Conservation (phyloP, 2,329 filamentous ascomycete species). For the Trichoderma sp. region DNA sequence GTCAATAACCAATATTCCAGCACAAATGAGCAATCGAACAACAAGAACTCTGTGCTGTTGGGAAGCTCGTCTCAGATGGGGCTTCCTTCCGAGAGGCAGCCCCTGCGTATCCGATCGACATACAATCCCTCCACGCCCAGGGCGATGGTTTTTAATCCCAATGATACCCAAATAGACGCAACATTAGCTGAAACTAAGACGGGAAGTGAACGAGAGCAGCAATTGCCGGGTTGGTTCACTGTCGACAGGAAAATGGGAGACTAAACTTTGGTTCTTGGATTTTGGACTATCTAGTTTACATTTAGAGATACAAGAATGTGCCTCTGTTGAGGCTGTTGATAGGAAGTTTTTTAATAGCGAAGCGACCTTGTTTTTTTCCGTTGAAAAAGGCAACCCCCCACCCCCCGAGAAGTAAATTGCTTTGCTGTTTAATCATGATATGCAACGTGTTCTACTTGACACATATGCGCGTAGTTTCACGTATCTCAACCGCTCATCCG, state of each 20-base stretch:
- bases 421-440: no score
- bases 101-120: not conserved
- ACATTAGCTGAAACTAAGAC: not conserved
- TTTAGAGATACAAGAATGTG: no score
- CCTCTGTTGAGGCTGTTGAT: not conserved
- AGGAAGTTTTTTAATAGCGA: not conserved
- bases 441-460: not conserved
- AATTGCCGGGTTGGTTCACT: not conserved
- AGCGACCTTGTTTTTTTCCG: not conserved
- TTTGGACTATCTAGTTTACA: not conserved
- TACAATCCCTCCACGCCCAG: slow-evolving; percentile 40
- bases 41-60: not conserved
- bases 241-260: not conserved
- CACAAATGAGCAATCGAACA: not conserved
- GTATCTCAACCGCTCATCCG: no score
- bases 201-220: not conserved
- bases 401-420: no score
- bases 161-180: not conserved
- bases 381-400: no score
- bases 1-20: not conserved
- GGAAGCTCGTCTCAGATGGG: no score
- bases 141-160: slow-evolving; percentile 34
- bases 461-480: no score
- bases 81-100: slow-evolving; percentile 24
- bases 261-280: not conserved